Conservation (phyloP, 768 basidiomycete genomes). For the Hericium coralloides region DNA sequence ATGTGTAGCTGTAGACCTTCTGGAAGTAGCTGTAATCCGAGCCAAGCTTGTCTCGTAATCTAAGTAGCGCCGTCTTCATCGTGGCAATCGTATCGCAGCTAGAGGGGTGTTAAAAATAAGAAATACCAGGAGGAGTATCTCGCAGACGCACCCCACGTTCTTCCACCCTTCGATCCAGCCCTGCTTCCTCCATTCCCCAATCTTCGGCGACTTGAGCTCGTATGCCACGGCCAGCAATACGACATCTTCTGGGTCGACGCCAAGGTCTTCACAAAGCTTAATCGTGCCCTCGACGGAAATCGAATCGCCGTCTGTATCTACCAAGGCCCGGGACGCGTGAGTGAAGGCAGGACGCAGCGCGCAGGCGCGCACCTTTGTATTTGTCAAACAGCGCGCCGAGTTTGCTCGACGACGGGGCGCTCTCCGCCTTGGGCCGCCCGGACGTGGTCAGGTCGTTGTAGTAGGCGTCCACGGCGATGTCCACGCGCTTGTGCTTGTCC, state of each 20-base stretch:
- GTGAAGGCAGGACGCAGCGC: neutral
- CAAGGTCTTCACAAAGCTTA: slow-evolving; percentile 60
- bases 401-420: slow-evolving; percentile 22
- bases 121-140: neutral
- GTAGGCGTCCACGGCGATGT: slow-evolving; percentile 67
- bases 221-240: slow-evolving; percentile 76
- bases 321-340: neutral
- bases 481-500: slow-evolving; percentile 60
- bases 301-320: slow-evolving; percentile 51
- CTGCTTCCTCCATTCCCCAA: slow-evolving; percentile 63
- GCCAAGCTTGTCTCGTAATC: slow-evolving; percentile 51
- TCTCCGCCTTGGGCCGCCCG: slow-evolving; percentile 20
- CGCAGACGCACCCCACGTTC: slow-evolving; percentile 44
- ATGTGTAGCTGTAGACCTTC: slow-evolving; percentile 72
- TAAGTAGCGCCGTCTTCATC: slow-evolving; percentile 50
- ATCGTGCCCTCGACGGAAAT: slow-evolving; percentile 79
- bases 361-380: slow-evolving; percentile 30
- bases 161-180: slow-evolving; percentile 84
- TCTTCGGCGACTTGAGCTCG: slow-evolving; percentile 64
- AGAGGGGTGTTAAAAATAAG: neutral
- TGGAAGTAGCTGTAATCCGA: slow-evolving; percentile 62
- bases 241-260: slow-evolving; percentile 69
- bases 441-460: slow-evolving; percentile 36
- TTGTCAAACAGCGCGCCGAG: slow-evolving; percentile 32
- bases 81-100: slow-evolving; percentile 58